phyloP scores from a whole-genome alignment of 352 stramenopile genomes.

The Albugo candida region DNA sequence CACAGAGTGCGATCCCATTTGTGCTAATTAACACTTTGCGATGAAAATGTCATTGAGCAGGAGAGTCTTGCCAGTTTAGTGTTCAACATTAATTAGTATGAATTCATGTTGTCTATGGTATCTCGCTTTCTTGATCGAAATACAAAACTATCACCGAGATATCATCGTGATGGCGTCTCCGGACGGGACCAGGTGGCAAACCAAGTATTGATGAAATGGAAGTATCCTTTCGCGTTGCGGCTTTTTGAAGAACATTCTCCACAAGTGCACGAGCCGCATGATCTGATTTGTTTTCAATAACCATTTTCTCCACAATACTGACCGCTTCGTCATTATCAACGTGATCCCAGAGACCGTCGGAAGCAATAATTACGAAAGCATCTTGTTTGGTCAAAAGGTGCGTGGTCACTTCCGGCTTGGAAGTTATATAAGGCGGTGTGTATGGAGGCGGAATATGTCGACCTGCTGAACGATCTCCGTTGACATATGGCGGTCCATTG shows the following conservation, averaged over 20 bases:
- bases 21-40: background rate
- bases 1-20: background rate
- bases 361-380: conserved; percentile 92
- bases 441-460: conserved; percentile 78
- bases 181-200: conserved; percentile 55
- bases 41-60: too few species aligned
- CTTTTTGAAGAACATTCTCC: conserved; percentile 57
- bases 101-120: too few species aligned
- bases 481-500: conserved; percentile 65
- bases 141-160: conserved; percentile 84
- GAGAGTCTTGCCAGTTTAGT: too few species aligned
- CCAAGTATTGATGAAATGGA: conserved; percentile 66
- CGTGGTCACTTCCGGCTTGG: conserved; percentile 66
- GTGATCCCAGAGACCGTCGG: conserved; percentile 96
- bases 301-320: conserved; percentile 68
- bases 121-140: conserved; percentile 12
- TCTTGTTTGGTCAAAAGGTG: conserved; percentile 45
- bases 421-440: conserved; percentile 85
- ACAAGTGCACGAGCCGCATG: conserved; percentile 56
- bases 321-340: conserved; percentile 90
- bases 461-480: conserved; percentile 63
- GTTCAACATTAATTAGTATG: too few species aligned
- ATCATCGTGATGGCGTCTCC: conserved; percentile 83
- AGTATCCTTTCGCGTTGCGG: conserved; percentile 53
- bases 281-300: conserved; percentile 35